Conservation (phyloP, 805 yeast genomes). For the Nakazawaea pomicola region DNA sequence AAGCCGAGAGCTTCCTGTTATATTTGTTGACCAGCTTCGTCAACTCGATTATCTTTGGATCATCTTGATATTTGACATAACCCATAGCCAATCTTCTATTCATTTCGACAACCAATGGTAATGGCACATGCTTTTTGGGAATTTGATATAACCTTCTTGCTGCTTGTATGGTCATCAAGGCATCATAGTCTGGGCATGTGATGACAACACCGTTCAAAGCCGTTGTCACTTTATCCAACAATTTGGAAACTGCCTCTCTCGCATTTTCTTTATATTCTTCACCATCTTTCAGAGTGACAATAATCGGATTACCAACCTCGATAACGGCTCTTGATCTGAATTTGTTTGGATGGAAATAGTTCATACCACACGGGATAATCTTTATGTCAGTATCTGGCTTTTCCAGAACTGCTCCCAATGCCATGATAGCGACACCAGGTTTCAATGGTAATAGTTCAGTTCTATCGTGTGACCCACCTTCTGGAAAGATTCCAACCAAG, state of each 20-base stretch:
- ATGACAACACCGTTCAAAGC: conserved; percentile 81
- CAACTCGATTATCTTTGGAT: conserved; percentile 61
- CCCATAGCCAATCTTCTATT: conserved; percentile 83
- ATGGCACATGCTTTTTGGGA: conserved; percentile 64
- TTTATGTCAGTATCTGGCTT: conserved; percentile 68
- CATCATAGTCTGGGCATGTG: conserved; percentile 81
- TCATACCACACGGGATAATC: conserved; percentile 95
- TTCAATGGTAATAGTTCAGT: conserved; percentile 86
- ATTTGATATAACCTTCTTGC: conserved; percentile 84
- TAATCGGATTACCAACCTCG: conserved; percentile 87
- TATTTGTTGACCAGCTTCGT: conserved; percentile 62
- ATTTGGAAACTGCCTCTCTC: conserved; percentile 62
- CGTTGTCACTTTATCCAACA: conserved; percentile 61
- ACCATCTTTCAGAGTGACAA: conserved; percentile 52
- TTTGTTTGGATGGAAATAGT: conserved; percentile 92
- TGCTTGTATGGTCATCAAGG: conserved; percentile 86
- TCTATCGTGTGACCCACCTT: conserved; percentile 98
- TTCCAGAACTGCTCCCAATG: conserved; percentile 81
- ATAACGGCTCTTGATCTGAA: conserved; percentile 93
- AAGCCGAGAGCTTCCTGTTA: conserved; percentile 55
- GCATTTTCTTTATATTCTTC: conserved; percentile 59
- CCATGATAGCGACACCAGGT: conserved; percentile 98
- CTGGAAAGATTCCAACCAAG: conserved; percentile 90
- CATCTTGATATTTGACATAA: conserved; percentile 67
- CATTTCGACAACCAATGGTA: conserved; percentile 84